Base-by-base conservation (phyloP, 768 basidiomycete genomes). In the Boletus reticulatus region DNA sequence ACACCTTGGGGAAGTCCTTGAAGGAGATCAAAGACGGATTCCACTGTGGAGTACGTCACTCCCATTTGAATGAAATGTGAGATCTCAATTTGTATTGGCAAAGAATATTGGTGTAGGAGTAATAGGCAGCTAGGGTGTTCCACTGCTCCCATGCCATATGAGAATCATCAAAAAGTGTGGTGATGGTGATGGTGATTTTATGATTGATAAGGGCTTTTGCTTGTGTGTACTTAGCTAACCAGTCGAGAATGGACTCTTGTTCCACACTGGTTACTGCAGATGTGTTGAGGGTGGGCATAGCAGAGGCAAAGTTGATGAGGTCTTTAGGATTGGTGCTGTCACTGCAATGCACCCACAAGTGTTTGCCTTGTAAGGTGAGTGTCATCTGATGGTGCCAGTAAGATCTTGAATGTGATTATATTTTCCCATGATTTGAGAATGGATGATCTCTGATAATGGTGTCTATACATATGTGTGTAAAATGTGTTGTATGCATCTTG, bases 191-290 rank as follows among this genome's bases (percentile, higher is more conserved):
- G 2, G 60, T 43, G 0, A 61, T 12, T 16, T 44, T 48, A 1
- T 36, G 0, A 2, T 61, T 41, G 0, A 61, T 52, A 0, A 62
- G 36, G 0, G 11, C 38, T 16, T 62, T 62, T 0, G 48, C 59
- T 2, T 60, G 43, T 0, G 43, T 17, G 13, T 57, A 52, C 10
- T 58, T 58, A 0, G 38, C 31, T 0, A 27, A 0, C 52, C 52
- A 58, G 4, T 34, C 16, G 0, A 51, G 6, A 1, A 62, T 62
- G 22, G 22, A 22, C 3, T 22, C 6, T 38, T 4, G 1, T 32
- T 32, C 32, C 32, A 32, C 32, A 1, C 5, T 32, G 9, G 32
- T 32, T 2, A 9, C 1, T 32, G 32, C 12, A 8, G 8, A 9
- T 32, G 32, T 4, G 5, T 12, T 32, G 32, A 4, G 32, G 5